Evolutionary conservation across 345 rosid genomes (phyloP).

Genomic region (Syzygium aqueum): DNA sequence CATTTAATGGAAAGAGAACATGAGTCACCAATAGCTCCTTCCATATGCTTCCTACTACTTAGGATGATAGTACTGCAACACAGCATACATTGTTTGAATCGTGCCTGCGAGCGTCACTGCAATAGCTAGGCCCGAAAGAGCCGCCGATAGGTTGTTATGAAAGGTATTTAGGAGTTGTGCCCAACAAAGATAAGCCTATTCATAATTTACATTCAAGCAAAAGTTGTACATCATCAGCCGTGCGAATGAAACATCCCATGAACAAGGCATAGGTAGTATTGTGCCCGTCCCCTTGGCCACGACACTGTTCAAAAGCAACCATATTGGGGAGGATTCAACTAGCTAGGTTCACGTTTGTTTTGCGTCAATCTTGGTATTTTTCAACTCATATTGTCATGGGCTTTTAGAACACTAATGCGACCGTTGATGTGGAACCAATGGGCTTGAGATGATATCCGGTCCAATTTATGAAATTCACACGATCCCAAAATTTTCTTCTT

Average conservation of each 20-base stretch:
- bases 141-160: neutral
- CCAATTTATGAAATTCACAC: too few species aligned
- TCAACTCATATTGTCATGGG: too few species aligned
- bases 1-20: too few species aligned
- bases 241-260: neutral
- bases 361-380: too few species aligned
- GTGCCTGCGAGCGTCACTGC: neutral
- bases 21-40: neutral
- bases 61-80: neutral
- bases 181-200: neutral
- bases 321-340: neutral
- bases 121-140: too few species aligned
- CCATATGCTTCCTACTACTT: neutral
- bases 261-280: neutral
- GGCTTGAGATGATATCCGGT: too few species aligned
- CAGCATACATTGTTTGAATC: neutral
- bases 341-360: too few species aligned
- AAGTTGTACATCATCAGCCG: rapidly evolving
- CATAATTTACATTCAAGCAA: neutral
- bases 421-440: too few species aligned
- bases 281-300: neutral
- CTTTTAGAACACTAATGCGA: too few species aligned
- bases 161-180: neutral
- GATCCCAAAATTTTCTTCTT: too few species aligned
- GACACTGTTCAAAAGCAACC: neutral